Evolutionary conservation across 257 asterid species (phyloP), one percentile per base, ranked within the genome.

Genomic region (Rhazya stricta): DNA sequence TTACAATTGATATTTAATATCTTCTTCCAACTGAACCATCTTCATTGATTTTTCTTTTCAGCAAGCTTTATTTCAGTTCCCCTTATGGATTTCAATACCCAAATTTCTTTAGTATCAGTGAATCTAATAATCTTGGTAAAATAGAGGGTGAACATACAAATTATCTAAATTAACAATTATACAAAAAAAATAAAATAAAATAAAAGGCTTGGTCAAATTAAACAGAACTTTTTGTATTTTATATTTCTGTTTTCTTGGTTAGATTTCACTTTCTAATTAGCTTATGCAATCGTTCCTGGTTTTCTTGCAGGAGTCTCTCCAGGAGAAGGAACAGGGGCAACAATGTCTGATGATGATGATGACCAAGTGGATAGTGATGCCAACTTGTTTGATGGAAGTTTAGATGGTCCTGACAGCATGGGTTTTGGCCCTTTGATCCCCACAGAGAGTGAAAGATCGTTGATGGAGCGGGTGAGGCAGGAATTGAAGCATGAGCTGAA

Each of bases 391-490:
- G 99, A 95, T 29, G 98, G 94, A 80, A 87, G 91, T 75, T 72
- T 92, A 36, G 99, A 94, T 63, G 97, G 92, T 65, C 73, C 83
- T 53, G 99, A 95, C 84, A 87, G 80, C 83, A 89, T 95, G 97
- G 99, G 98, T 73, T 92, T 92, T 39, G 99, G 99, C 69, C 96
- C 98, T 69, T 81, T 91, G 46, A 96, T 89, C n/a, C 98, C 96
- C 65, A 95, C 88, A 30, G 99, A 95, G 84, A 88, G 90, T 50
- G 98, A 94, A 79, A 89, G 98, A 80, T 92, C 99, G 63, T 84
- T 95, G 80, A 95, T 95, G 99, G 99, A 95, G 85, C 96, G 99
- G 6, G 99, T 95, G 74, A 84, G 99, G 80, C 97, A 84, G 83
- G 99, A 95, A 84, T 79, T 95, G n/a, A 95, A 95, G 79, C 97